These are phyloP conservation scores for Aechmea fasciata DNA, from an alignment of 176 grass and related monocot genomes.

Conservation along the genomic window DNA sequence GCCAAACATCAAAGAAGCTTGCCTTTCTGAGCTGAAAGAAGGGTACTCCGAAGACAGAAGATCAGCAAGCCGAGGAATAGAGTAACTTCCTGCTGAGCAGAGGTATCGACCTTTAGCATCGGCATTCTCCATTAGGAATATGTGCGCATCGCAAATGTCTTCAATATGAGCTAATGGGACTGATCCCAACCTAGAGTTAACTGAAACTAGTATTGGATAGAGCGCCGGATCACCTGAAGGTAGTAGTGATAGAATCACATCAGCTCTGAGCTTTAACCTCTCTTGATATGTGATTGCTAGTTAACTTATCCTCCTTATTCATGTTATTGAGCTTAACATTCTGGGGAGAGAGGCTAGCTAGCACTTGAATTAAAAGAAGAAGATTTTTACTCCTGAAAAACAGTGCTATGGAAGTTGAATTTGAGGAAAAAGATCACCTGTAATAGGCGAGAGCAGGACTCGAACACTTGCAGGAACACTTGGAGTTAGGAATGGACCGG, in stretches of 20 bases:
- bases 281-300: too few relatives aligned
- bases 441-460: conserved; percentile 64
- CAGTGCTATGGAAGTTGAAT: too few relatives aligned
- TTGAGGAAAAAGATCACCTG: conserved; percentile 20
- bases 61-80: conserved; percentile 23
- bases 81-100: conserved; percentile 32
- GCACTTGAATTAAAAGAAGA: too few relatives aligned
- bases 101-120: conserved; percentile 43
- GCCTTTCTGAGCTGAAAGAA: conserved; percentile 24
- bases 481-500: conserved; percentile 63
- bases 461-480: conserved; percentile 64
- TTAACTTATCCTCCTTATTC: too few relatives aligned
- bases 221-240: conserved; percentile 47
- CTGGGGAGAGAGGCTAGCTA: too few relatives aligned
- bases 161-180: conserved; percentile 64
- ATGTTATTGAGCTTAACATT: too few relatives aligned
- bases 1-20: not conserved
- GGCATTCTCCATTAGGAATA: conserved; percentile 43
- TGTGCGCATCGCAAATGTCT: conserved; percentile 73
- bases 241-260: not conserved
- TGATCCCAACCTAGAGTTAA: conserved; percentile 64
- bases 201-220: conserved; percentile 43
- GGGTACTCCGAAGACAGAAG: conserved; percentile 31
- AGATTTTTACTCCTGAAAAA: too few relatives aligned
- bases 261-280: too few relatives aligned